Conservation (phyloP, 1,284 basidiomycete species). For the Trametes versicolor region DNA sequence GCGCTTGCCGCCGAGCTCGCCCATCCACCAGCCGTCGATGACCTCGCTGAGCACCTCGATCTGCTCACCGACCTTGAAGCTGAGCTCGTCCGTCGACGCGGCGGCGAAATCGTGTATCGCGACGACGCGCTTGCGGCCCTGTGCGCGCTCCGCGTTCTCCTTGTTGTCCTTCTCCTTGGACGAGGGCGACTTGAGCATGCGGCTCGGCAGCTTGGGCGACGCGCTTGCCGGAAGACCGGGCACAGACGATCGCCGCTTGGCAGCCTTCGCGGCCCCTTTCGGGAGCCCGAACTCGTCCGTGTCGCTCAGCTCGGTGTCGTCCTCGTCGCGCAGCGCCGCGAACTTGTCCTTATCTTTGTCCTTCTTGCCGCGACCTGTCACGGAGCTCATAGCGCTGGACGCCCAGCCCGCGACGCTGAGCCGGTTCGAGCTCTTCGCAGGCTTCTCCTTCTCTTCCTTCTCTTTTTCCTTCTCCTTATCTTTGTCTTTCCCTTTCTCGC, state of each 20-base stretch:
- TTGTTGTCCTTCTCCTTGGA: slow-evolving; percentile 45
- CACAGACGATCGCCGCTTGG: slow-evolving; percentile 25
- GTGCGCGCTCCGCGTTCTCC: slow-evolving; percentile 18
- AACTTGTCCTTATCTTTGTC: slow-evolving; percentile 60
- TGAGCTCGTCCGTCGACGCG: slow-evolving; percentile 79
- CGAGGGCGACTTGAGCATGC: slow-evolving; percentile 59
- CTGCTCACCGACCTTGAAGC: slow-evolving; percentile 76
- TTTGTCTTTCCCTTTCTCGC: slow-evolving; percentile 42
- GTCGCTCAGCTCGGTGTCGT: slow-evolving; percentile 44
- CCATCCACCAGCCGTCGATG: slow-evolving; percentile 88
- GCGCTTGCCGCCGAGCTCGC: slow-evolving; percentile 70
- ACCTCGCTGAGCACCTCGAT: slow-evolving; percentile 81
- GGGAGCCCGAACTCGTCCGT: slow-evolving; percentile 36
- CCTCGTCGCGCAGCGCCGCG: slow-evolving; percentile 46
- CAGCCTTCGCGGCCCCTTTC: slow-evolving; percentile 27
- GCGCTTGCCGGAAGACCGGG: slow-evolving; percentile 41
- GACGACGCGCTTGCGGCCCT: slow-evolving; percentile 61
- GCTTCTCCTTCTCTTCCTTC: slow-evolving; percentile 47
- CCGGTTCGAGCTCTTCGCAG: slow-evolving; percentile 40
- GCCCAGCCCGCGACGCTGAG: slow-evolving; percentile 73
- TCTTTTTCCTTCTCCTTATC: slow-evolving; percentile 35
- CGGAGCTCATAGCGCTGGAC: slow-evolving; percentile 65
- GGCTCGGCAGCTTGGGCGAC: slow-evolving; percentile 53
- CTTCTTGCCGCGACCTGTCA: slow-evolving; percentile 68
- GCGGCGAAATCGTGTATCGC: slow-evolving; percentile 77